Evolutionary conservation across 2,329 filamentous ascomycete genomes (phyloP).

Genomic region (Oidium heveae): DNA sequence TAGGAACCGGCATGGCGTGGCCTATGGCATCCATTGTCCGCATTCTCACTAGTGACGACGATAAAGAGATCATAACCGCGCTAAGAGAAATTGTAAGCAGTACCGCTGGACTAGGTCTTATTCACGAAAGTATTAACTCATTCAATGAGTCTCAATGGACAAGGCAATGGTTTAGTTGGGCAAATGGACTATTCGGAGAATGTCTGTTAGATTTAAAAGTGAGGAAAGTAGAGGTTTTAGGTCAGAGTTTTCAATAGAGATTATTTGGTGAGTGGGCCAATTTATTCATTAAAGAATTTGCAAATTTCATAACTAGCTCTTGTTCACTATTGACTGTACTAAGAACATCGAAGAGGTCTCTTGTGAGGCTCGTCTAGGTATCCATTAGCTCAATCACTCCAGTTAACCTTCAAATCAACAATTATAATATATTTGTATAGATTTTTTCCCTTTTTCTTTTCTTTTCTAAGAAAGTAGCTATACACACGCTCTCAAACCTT

Average conservation of each 20-base stretch:
- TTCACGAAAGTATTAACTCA: conserved; percentile 23
- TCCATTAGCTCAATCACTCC: too few relatives aligned
- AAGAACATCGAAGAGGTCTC: too few relatives aligned
- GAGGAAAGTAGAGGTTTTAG: conserved; percentile 34
- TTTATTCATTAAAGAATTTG: too few relatives aligned
- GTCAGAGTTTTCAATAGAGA: conserved; percentile 21
- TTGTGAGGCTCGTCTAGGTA: too few relatives aligned
- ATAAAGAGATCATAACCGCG: conserved; percentile 12
- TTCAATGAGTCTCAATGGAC: conserved; percentile 19
- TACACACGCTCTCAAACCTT: too few relatives aligned
- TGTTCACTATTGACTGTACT: too few relatives aligned
- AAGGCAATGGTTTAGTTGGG: conserved; percentile 50
- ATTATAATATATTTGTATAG: too few relatives aligned
- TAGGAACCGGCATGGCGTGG: conserved; percentile 32
- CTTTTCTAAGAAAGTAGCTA: too few relatives aligned
- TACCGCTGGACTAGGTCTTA: conserved; percentile 16
- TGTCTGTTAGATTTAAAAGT: conserved; percentile 51
- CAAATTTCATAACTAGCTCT: too few relatives aligned
- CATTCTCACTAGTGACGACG: conserved; percentile 21
- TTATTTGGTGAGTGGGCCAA: too few relatives aligned
- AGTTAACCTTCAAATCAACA: too few relatives aligned
- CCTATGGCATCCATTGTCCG: conserved; percentile 29
- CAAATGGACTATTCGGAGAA: conserved; percentile 69
- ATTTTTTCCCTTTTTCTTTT: too few relatives aligned
- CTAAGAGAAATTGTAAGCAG: conserved; percentile 10